Base-by-base conservation (phyloP, 257 asterid species). In the Solanum etuberosum region DNA sequence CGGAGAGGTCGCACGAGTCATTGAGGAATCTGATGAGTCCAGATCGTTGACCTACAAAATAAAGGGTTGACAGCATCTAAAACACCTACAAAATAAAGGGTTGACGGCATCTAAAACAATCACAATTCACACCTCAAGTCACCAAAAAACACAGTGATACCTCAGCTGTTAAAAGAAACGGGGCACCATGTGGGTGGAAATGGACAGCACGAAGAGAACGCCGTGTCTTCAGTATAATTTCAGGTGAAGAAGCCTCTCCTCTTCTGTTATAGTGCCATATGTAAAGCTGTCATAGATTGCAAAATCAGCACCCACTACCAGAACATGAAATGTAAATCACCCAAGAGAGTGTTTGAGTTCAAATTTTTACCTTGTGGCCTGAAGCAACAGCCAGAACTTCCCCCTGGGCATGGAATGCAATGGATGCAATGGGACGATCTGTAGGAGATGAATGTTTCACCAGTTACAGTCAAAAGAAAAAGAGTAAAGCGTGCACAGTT, bases 161-260 rank as follows among this genome's bases (percentile, higher is more conserved):
- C 99, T 97, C 99, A 61, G 99, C 99, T 78, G 99, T 96, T 86
- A 97, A 91, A 90, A 97, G 99, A 88, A 96, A 94, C 27, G 98
- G 99, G 20, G 99, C 98, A 85, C 92, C 98, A 89, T 94, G 93
- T 8, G 99, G 99, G 86, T 95, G 99, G 90, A 97, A 97, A 93
- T 97, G 99, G 87, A 97, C 98, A 43, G 99, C 99, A 84, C 99
- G 97, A 43, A 97, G 95, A 54, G 99, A 97, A 85, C 99, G 99
- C 31, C 99, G 96, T 65, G 99, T 97, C 93, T 90, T 94, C 32
- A 97, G 92, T 90, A 97, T 91, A 84, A 97, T 92, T 42, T 96
- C 82, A 80, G 99, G 99, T 65, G 98, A 88, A 83, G 97, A 93
- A 88, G 96, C 90, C 86, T 97, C 99, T 71, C 96, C 98, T 88